These are phyloP conservation scores for Hirsutella rhossiliensis DNA, from an alignment of 2,329 filamentous ascomycete species.

Conservation along the genomic window DNA sequence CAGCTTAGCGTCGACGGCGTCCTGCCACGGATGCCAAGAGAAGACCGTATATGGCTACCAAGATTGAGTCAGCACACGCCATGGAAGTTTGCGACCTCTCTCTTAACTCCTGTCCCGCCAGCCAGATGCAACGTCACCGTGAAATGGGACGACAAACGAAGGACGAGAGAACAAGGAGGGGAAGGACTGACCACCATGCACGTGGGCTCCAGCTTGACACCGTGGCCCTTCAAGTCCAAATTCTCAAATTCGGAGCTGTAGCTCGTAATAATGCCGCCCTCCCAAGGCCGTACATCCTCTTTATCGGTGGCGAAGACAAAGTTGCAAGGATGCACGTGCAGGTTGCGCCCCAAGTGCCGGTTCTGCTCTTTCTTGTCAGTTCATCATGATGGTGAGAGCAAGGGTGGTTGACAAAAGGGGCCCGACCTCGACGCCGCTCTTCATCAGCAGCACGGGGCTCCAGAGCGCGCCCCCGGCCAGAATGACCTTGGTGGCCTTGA, in stretches of 20 bases:
- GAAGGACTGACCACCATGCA: slow-evolving; percentile 48
- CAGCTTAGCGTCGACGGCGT: slow-evolving; percentile 61
- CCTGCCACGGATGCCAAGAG: slow-evolving; percentile 52
- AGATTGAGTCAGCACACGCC: too few species aligned
- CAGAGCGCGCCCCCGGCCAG: slow-evolving; percentile 66
- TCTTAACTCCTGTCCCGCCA: background rate
- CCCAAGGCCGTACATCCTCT: slow-evolving; percentile 59
- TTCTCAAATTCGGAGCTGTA: slow-evolving; percentile 71
- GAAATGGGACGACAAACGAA: background rate
- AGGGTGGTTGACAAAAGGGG: background rate
- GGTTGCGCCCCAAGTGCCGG: slow-evolving; percentile 66
- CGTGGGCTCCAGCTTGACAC: slow-evolving; percentile 66
- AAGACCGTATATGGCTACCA: slow-evolving; percentile 51
- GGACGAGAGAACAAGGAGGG: background rate
- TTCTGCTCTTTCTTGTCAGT: slow-evolving; percentile 35
- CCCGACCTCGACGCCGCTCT: slow-evolving; percentile 62
- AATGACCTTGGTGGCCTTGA: slow-evolving; percentile 72
- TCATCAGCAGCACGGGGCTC: slow-evolving; percentile 63
- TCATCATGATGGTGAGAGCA: background rate
- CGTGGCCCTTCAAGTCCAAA: slow-evolving; percentile 68
- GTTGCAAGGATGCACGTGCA: slow-evolving; percentile 69
- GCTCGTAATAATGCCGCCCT: slow-evolving; percentile 66
- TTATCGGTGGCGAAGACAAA: slow-evolving; percentile 50
- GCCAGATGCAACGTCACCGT: too few species aligned
- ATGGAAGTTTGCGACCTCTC: background rate